phyloP scores from a whole-genome alignment of 345 rosid species.

The Erysimum cheiranthoides region DNA sequence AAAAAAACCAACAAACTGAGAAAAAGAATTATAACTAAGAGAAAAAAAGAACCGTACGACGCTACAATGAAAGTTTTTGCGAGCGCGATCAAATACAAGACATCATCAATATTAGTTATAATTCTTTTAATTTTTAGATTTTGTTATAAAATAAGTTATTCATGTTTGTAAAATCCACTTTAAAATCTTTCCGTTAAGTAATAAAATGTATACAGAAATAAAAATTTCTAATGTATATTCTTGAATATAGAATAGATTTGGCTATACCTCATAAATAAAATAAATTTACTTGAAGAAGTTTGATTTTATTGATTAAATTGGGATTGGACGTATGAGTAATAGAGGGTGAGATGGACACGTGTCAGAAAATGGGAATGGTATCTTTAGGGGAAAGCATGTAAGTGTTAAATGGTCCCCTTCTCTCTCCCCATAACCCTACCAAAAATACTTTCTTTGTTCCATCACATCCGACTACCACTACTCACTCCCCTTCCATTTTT shows the following conservation, averaged over 20 bases:
- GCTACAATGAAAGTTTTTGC: too few species aligned
- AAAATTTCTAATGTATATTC: too few species aligned
- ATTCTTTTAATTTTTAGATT: too few species aligned
- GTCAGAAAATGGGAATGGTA: slow-evolving; percentile 33
- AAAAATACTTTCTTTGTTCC: slow-evolving; percentile 37
- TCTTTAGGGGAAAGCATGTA: slow-evolving; percentile 41
- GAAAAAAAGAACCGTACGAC: too few species aligned
- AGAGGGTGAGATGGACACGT: slow-evolving; percentile 29
- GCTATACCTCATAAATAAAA: not conserved
- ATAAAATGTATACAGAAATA: too few species aligned
- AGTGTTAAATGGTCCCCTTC: slow-evolving; percentile 39
- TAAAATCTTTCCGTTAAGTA: too few species aligned
- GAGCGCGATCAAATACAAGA: too few species aligned
- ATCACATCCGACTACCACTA: slow-evolving; percentile 50
- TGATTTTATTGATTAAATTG: not conserved
- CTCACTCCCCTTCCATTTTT: slow-evolving; percentile 29
- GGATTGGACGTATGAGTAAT: slow-evolving; percentile 42
- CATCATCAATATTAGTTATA: too few species aligned
- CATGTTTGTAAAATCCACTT: not conserved
- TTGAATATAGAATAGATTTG: not conserved
- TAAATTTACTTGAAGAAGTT: not conserved
- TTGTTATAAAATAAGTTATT: too few species aligned
- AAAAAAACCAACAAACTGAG: too few species aligned
- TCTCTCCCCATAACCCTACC: slow-evolving; percentile 25
- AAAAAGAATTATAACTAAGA: too few species aligned